These are phyloP conservation scores for Prosopis cineraria DNA, from an alignment of 306 rosid genomes.

Conservation along the genomic window DNA sequence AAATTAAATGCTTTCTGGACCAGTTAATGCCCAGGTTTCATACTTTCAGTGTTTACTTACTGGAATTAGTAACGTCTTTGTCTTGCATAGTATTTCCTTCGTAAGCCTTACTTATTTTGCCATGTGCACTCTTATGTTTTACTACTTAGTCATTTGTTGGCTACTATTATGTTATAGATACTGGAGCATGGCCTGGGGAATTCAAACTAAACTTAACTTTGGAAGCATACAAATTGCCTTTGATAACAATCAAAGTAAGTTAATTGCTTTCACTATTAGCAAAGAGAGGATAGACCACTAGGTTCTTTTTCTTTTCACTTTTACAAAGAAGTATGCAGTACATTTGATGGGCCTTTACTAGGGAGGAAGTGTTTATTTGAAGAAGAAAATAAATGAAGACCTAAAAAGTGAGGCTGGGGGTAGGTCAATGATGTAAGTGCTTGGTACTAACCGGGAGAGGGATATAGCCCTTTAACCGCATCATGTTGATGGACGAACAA, in stretches of 20 bases:
- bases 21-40: neutral
- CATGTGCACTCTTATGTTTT: neutral
- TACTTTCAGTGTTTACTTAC: slow-evolving; percentile 25
- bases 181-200: slow-evolving; percentile 8
- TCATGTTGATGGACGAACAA: no score
- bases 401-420: no score
- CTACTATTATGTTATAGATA: neutral
- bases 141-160: slow-evolving; percentile 4
- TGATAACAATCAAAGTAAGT: neutral
- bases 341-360: no score
- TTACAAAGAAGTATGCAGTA: neutral
- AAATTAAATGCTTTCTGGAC: neutral
- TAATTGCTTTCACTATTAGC: neutral
- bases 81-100: slow-evolving; percentile 6
- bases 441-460: no score
- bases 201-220: slow-evolving; percentile 6
- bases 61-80: slow-evolving; percentile 13
- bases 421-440: no score
- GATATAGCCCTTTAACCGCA: no score
- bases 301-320: neutral
- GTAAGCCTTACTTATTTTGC: slow-evolving; percentile 14
- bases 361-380: no score
- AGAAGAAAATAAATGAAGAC: no score
- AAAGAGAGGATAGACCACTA: slow-evolving; percentile 1
- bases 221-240: neutral